phyloP scores from a whole-genome alignment of 176 grass and related monocot genomes.

The Oryza australiensis region DNA sequence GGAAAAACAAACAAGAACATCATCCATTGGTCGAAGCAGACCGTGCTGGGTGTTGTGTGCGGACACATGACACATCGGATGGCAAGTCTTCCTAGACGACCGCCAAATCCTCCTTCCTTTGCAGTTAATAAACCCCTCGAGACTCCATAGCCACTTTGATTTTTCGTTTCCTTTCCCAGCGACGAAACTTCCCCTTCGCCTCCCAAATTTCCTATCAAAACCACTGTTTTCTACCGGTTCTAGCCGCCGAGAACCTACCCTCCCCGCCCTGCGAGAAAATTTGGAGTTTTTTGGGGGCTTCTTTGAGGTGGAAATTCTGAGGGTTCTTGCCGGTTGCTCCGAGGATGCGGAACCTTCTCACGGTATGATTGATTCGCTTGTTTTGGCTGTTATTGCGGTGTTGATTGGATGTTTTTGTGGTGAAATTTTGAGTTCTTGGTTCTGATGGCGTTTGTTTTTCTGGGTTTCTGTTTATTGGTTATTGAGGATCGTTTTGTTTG shows the following conservation, averaged over 20 bases:
- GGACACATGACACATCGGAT: neutral
- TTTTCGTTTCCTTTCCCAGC: neutral
- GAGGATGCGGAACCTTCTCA: slow-evolving; percentile 59
- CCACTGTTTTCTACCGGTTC: neutral
- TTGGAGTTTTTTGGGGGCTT: neutral
- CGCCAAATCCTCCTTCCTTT: neutral
- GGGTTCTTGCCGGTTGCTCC: neutral
- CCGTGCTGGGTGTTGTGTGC: neutral
- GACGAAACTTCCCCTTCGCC: neutral
- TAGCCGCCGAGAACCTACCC: neutral
- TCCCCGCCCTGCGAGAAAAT: neutral
- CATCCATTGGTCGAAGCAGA: neutral
- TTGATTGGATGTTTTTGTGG: neutral
- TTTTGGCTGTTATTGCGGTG: neutral
- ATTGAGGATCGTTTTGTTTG: neutral
- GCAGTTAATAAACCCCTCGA: slow-evolving; percentile 26
- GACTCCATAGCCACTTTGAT: neutral
- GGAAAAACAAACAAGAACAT: too few species aligned
- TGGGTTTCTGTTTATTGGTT: neutral
- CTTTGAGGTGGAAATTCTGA: neutral
- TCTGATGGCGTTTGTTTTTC: neutral
- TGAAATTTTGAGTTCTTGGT: neutral
- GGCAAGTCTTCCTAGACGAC: slow-evolving; percentile 7
- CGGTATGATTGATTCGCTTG: slow-evolving; percentile 30
- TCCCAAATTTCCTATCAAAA: slow-evolving; percentile 15